Percentiles rank a stretch among this genome's conserved stretches.
Evolutionary conservation across 257 asterid genomes (phyloP).

Genomic region (Solanum piurae): DNA sequence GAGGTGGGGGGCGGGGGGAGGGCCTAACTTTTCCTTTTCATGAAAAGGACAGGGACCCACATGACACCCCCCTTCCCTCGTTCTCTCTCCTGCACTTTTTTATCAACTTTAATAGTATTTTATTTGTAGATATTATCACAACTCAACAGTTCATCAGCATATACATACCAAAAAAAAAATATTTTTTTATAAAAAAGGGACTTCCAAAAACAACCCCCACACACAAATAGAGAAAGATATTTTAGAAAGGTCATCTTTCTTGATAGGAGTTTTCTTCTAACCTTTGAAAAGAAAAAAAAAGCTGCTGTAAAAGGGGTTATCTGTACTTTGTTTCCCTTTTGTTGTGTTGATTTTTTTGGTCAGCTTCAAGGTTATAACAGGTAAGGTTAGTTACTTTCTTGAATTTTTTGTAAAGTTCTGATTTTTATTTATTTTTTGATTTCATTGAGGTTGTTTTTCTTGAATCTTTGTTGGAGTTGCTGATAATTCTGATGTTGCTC

Average conservation of each 20-base stretch:
- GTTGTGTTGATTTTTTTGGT: constrained; percentile 4
- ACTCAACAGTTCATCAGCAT: not conserved
- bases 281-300: constrained; percentile 2
- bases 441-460: not conserved
- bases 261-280: not conserved
- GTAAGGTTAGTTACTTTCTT: constrained; percentile 18
- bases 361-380: constrained; percentile 21
- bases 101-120: constrained; percentile 17
- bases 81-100: constrained; percentile 42
- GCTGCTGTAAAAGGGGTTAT: constrained; percentile 22
- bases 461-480: constrained; percentile 1
- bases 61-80: constrained; percentile 15
- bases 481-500: not conserved
- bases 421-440: no score
- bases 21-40: constrained; percentile 32
- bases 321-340: not conserved
- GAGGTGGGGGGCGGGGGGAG: constrained; percentile 5
- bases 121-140: constrained; percentile 22
- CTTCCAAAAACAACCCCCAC: not conserved
- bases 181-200: not conserved
- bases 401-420: not conserved
- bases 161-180: not conserved
- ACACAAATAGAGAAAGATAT: not conserved
- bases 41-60: constrained; percentile 48
- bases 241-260: constrained; percentile 10